These are phyloP conservation scores for Diophrys sp. DNA, from an alignment of 73 alveolate genomes.

Conservation along the genomic window DNA sequence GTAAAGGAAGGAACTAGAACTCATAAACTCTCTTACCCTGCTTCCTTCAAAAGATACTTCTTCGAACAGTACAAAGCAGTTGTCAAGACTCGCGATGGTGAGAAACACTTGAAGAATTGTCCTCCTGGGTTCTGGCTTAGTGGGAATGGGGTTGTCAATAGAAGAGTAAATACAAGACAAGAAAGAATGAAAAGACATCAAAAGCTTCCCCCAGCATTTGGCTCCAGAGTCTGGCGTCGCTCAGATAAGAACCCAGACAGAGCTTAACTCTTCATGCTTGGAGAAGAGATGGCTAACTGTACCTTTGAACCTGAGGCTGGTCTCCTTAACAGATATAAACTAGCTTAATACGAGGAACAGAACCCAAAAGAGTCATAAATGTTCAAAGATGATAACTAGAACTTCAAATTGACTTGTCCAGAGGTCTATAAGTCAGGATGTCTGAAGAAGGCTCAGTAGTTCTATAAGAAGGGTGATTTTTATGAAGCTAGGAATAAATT, in stretches of 20 bases:
- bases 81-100: not conserved
- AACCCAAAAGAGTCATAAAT: not conserved
- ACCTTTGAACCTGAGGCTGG: constrained; percentile 94
- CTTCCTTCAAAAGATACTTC: constrained; percentile 68
- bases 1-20: constrained; percentile 30
- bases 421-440: constrained; percentile 81
- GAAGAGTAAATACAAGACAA: not conserved
- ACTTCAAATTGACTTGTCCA: constrained; percentile 35
- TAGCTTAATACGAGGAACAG: not conserved
- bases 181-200: constrained; percentile 11
- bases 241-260: constrained; percentile 16
- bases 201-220: constrained; percentile 3
- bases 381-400: not conserved
- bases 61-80: constrained; percentile 37
- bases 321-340: not conserved
- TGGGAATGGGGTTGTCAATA: not conserved
- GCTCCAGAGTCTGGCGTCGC: constrained; percentile 34
- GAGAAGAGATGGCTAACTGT: constrained; percentile 89
- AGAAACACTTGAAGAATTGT: not conserved
- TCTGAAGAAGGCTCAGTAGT: constrained; percentile 68
- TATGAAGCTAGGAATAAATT: constrained; percentile 58
- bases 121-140: not conserved
- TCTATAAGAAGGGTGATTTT: constrained; percentile 63
- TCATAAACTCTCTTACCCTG: constrained; percentile 66
- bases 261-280: constrained; percentile 82